These are phyloP conservation scores for Phytophthora pistaciae DNA, from an alignment of 352 stramenopile genomes.

Conservation along the genomic window DNA sequence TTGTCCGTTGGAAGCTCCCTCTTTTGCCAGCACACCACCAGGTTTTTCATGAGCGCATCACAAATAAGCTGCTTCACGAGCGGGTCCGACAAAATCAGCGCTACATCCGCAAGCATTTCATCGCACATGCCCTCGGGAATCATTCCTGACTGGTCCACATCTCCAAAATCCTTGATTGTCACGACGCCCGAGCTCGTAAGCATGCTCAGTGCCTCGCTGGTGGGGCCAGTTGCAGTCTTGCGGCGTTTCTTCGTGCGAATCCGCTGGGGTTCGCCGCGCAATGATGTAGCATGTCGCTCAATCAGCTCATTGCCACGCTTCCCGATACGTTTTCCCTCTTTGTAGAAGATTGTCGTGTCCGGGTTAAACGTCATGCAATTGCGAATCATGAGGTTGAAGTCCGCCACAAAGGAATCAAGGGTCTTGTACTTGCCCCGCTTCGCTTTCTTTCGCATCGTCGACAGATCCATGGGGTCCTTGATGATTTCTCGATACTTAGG, in stretches of 20 bases:
- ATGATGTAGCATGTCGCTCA: constrained; percentile 63
- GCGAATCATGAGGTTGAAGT: constrained; percentile 90
- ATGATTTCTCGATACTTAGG: constrained; percentile 88
- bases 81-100: constrained; percentile 79
- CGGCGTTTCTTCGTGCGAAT: constrained; percentile 83
- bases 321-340: constrained; percentile 86
- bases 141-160: constrained; percentile 85
- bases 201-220: constrained; percentile 74
- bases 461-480: constrained; percentile 88
- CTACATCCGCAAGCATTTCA: constrained; percentile 77
- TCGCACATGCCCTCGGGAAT: constrained; percentile 85
- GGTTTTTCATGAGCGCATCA: constrained; percentile 74
- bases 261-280: constrained; percentile 78
- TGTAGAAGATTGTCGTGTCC: constrained; percentile 89
- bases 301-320: constrained; percentile 87
- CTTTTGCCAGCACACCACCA: constrained; percentile 67
- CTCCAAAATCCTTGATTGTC: constrained; percentile 72
- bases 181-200: constrained; percentile 73
- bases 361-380: constrained; percentile 91
- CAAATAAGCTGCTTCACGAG: constrained; percentile 85
- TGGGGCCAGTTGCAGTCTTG: constrained; percentile 56
- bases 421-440: constrained; percentile 87
- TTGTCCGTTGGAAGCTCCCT: constrained; percentile 86
- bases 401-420: constrained; percentile 76
- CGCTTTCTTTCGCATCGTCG: constrained; percentile 82